Evolutionary conservation across 805 yeast species (phyloP).

Genomic region (Sugiyamaella floridensis): DNA sequence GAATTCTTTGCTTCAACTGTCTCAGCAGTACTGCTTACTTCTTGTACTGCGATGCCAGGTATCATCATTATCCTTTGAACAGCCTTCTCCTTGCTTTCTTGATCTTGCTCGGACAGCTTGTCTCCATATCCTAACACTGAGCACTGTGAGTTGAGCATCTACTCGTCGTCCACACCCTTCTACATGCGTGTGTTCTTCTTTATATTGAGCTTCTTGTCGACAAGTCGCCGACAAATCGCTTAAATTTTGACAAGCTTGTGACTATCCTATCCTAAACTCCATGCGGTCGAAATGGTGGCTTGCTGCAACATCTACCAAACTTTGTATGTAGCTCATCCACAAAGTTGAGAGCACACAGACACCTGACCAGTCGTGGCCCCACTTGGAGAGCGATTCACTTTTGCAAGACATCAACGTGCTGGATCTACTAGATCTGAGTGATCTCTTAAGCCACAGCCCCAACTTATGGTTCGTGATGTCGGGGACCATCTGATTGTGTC

Average conservation of each 20-base stretch:
- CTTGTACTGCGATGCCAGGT: conserved; percentile 1
- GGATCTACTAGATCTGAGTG: background rate
- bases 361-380: background rate
- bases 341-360: background rate
- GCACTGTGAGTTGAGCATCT: background rate
- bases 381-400: background rate
- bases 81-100: background rate
- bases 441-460: background rate
- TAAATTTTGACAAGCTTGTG: background rate
- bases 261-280: background rate
- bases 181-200: background rate
- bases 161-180: background rate
- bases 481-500: background rate
- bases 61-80: background rate
- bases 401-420: background rate
- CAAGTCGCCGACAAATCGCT: background rate
- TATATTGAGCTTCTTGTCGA: conserved; percentile 1
- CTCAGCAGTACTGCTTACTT: background rate
- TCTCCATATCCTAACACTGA: background rate
- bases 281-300: conserved; percentile 1
- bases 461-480: background rate
- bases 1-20: background rate
- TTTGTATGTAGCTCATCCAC: background rate
- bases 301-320: conserved; percentile 2
- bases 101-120: background rate